A percentile compares a stretch with the other conserved stretches of the same genome.
Evolutionary conservation across 352 stramenopile species (phyloP).

Genomic region (Phytopythium aichiense): DNA sequence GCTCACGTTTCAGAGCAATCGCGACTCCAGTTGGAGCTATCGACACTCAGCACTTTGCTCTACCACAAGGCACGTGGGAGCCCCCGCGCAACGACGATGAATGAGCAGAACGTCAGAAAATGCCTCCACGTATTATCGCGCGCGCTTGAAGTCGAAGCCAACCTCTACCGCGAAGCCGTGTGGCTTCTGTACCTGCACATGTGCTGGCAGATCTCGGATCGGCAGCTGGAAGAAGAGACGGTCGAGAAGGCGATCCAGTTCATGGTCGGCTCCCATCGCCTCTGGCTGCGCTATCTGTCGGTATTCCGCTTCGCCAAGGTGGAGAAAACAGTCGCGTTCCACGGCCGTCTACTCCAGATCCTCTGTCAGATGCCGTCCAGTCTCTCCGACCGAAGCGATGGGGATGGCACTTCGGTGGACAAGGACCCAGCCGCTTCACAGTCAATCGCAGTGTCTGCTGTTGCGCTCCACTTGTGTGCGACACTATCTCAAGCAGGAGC

Average conservation of each 20-base stretch:
- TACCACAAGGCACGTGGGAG: constrained; percentile 12
- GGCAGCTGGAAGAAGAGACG: constrained; percentile 30
- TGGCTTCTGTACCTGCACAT: constrained; percentile 42
- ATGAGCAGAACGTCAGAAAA: constrained; percentile 23
- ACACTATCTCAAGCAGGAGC: constrained; percentile 28
- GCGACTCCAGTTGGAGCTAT: constrained; percentile 22
- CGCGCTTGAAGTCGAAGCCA: constrained; percentile 39
- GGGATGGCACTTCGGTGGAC: not conserved
- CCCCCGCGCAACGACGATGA: constrained; percentile 8
- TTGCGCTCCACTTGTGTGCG: constrained; percentile 30
- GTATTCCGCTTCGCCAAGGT: constrained; percentile 34
- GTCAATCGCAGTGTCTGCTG: constrained; percentile 22
- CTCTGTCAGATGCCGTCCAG: constrained; percentile 2
- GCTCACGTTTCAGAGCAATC: constrained; percentile 17
- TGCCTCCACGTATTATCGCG: constrained; percentile 34
- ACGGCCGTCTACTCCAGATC: constrained; percentile 31
- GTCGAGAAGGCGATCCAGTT: constrained; percentile 39
- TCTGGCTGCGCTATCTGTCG: constrained; percentile 41
- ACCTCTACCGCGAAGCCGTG: constrained; percentile 37
- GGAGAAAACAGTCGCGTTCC: constrained; percentile 20
- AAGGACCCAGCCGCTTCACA: not conserved
- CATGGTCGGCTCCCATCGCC: constrained; percentile 28
- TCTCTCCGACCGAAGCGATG: not conserved
- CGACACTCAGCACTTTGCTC: constrained; percentile 21
- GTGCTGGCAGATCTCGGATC: constrained; percentile 19